Conservation (phyloP, 805 yeast genomes). For the Ogataea sp. region DNA sequence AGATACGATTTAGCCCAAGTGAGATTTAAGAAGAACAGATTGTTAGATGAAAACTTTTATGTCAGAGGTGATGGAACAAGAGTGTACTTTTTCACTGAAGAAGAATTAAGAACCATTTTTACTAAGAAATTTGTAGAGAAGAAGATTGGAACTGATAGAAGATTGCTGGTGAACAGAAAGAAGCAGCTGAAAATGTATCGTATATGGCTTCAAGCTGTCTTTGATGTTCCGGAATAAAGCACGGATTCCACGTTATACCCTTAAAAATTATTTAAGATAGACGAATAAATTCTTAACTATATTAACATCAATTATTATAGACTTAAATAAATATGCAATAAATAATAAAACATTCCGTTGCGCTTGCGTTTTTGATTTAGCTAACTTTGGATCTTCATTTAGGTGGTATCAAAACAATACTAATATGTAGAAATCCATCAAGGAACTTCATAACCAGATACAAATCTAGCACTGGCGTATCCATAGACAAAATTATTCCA, state of each 20-base stretch:
- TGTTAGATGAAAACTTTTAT: slow-evolving; percentile 87
- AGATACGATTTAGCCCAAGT: slow-evolving; percentile 94
- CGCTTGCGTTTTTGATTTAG: no score
- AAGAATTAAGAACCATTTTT: slow-evolving; percentile 74
- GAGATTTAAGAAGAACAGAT: slow-evolving; percentile 80
- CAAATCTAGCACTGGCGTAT: slow-evolving; percentile 36
- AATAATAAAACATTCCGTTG: no score
- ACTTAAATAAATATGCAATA: no score
- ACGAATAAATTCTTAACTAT: no score
- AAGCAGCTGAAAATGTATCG: slow-evolving; percentile 92
- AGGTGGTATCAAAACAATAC: slow-evolving; percentile 28
- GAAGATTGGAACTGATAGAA: slow-evolving; percentile 81
- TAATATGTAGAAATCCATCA: slow-evolving; percentile 62
- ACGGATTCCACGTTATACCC: no score
- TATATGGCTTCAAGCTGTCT: slow-evolving; percentile 94
- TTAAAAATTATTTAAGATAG: no score
- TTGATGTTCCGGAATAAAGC: slow-evolving; percentile 30
- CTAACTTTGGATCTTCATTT: no score
- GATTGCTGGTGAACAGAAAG: slow-evolving; percentile 86
- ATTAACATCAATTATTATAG: no score
- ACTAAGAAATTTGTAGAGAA: slow-evolving; percentile 54
- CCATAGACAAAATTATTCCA: slow-evolving; percentile 43
- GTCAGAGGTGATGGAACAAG: slow-evolving; percentile 97
- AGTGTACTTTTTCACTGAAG: slow-evolving; percentile 94
- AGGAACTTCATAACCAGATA: slow-evolving; percentile 37